A percentile compares a stretch with the other conserved stretches of the same genome.
These are phyloP conservation scores for Plenodomus lindquistii DNA, from an alignment of 2,329 filamentous ascomycete genomes.

Conservation along the genomic window DNA sequence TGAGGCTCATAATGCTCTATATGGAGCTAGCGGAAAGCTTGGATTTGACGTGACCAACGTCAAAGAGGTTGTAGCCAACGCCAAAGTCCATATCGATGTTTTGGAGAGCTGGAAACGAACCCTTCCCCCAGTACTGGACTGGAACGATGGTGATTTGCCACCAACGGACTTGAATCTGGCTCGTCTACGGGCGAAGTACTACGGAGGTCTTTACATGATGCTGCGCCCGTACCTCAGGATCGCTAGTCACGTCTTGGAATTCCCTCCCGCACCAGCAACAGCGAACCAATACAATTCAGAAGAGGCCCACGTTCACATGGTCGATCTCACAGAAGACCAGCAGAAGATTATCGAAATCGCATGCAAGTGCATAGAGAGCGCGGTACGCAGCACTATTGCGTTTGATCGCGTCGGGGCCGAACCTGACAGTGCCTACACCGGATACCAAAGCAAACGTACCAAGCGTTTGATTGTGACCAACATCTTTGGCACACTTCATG, in stretches of 20 bases:
- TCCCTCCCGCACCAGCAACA: conserved; percentile 33
- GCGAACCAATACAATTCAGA: conserved; percentile 6
- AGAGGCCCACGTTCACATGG: conserved; percentile 27
- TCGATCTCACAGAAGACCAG: conserved; percentile 32
- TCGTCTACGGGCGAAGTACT: conserved; percentile 89
- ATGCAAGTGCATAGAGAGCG: conserved; percentile 54
- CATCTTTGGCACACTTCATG: conserved; percentile 88
- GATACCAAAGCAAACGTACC: conserved; percentile 60
- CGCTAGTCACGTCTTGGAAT: conserved; percentile 57
- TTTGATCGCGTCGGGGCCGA: conserved; percentile 66
- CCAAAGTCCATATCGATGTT: conserved; percentile 45
- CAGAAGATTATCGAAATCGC: conserved; percentile 31
- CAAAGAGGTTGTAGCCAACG: conserved; percentile 33
- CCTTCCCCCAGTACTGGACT: conserved; percentile 59
- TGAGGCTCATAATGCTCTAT: conserved; percentile 59
- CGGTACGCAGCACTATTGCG: conserved; percentile 82
- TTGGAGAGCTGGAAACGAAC: conserved; percentile 59
- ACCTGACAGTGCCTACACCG: conserved; percentile 25
- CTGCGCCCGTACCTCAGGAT: conserved; percentile 75
- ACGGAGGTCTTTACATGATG: conserved; percentile 87
- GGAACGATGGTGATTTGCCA: conserved; percentile 70
- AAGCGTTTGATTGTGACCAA: conserved; percentile 86
- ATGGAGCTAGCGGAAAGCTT: conserved; percentile 45
- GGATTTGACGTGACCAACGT: conserved; percentile 41
- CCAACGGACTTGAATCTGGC: conserved; percentile 78